Evolutionary conservation across 192 early-diverging fungal species (phyloP), one percentile per base, ranked within the genome.

Genomic region (Chytriomyces confervae): DNA sequence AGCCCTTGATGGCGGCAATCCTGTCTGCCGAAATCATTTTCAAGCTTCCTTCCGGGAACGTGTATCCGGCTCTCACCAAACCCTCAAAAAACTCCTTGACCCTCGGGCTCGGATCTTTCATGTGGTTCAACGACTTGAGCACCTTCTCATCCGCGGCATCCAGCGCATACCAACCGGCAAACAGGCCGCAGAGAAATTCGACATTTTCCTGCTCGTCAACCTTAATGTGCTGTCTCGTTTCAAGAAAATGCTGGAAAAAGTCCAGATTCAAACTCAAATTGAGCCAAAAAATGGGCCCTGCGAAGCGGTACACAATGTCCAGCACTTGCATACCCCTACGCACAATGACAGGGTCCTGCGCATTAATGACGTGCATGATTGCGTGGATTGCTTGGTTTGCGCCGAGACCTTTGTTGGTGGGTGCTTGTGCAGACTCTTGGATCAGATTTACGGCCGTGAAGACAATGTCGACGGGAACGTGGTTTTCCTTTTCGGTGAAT

Each of bases 31-130:
- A 46, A 49, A 69, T 69, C 29, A 20, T 43, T 16, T 69, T 46
- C 46, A 69, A 69, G 4, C 43, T 11, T 47, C 16, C 44, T 29
- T 18, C 50, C 27, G 70, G 70, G 48, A 72, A 72, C 29, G 50
- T 51, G 36, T 72, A 72, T 24, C 48, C 50, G 8, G 70, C 70
- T 23, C 49, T n/a, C 13, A 72, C 9, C 16, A 72, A 7, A 3
- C 50, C 70, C 27, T 72, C 70, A 72, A 72, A 72, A 57, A 72
- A 72, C 43, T 72, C 20, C 51, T 72, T 72, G 24, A 60, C 29
- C 29, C 18, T 18, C 18, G 60, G 8, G 24, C 50, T 72, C 24
- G 70, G 70, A 57, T 72, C 70, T 13, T 18, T 8, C 18, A 60
- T 13, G 29, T 60, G 9, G 10, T 13, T 29, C 13, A n/a, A 48